These are phyloP conservation scores for Populus hybrid DNA, from an alignment of 441 rosid species.

Conservation along the genomic window DNA sequence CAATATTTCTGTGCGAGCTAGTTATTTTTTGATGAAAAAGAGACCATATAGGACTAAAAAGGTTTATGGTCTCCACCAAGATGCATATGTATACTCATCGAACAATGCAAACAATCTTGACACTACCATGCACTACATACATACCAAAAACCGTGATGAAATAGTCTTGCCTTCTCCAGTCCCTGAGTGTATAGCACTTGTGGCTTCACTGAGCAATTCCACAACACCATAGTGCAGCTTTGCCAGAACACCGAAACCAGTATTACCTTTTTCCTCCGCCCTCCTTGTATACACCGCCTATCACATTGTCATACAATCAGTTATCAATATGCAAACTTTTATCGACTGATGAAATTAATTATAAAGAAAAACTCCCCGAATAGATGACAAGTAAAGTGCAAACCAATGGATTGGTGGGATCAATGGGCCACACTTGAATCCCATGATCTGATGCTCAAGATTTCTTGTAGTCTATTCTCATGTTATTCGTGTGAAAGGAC, in stretches of 20 bases:
- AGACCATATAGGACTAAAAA: not conserved
- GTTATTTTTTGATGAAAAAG: not conserved
- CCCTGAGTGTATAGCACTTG: slow-evolving; percentile 26
- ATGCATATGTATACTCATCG: not conserved
- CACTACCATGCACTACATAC: slow-evolving; percentile 11
- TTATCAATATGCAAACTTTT: slow-evolving; percentile 6
- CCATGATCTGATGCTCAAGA: not conserved
- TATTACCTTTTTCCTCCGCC: slow-evolving; percentile 61
- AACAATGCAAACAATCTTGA: slow-evolving; percentile 10
- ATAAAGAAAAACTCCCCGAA: not conserved
- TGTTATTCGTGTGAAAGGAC: not conserved
- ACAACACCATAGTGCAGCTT: slow-evolving; percentile 69
- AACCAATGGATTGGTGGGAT: not conserved
- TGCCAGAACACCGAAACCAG: slow-evolving; percentile 47
- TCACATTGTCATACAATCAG: slow-evolving; percentile 11
- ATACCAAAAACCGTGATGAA: slow-evolving; percentile 55
- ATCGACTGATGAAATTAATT: not conserved
- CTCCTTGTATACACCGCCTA: slow-evolving; percentile 56
- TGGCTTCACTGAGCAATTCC: slow-evolving; percentile 58
- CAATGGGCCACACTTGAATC: not conserved
- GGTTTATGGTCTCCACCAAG: not conserved
- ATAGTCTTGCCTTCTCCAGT: slow-evolving; percentile 45
- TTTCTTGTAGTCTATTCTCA: not conserved
- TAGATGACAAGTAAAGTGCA: not conserved
- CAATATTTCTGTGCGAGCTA: not conserved